phyloP scores from a whole-genome alignment of 208 protist genomes.

The Trypanosoma congolense region DNA sequence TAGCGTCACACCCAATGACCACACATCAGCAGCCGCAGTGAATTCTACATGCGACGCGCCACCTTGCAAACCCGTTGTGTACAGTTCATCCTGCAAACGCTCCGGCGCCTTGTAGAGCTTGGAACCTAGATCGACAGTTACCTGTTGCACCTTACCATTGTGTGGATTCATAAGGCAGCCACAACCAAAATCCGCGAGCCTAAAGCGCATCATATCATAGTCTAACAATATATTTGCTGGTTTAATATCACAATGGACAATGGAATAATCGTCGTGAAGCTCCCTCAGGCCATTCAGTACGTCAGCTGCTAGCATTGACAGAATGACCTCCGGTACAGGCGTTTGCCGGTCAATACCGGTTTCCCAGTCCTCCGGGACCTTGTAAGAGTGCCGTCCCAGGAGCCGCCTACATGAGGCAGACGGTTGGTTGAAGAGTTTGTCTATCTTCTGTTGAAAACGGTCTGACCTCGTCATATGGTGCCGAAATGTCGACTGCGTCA shows the following conservation, averaged over 20 bases:
- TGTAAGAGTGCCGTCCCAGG: conserved; percentile 53
- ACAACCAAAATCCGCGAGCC: conserved; percentile 86
- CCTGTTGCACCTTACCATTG: conserved; percentile 33
- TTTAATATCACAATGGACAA: conserved; percentile 97
- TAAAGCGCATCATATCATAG: conserved; percentile 67
- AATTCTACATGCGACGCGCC: conserved; percentile 51
- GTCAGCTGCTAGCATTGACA: conserved; percentile 99
- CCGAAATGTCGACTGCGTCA: conserved; percentile 68
- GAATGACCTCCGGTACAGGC: conserved; percentile 98
- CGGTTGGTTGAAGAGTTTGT: conserved; percentile 37
- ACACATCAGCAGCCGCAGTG: conserved; percentile 79
- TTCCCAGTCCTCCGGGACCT: conserved; percentile 65
- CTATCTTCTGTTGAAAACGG: conserved; percentile 21
- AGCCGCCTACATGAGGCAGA: conserved; percentile 50
- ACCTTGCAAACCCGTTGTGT: conserved; percentile 12
- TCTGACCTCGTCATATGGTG: conserved; percentile 36
- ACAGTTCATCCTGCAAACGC: conserved; percentile 21
- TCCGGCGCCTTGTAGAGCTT: conserved; percentile 88
- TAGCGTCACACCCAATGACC: conserved; percentile 82
- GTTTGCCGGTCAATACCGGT: conserved; percentile 94
- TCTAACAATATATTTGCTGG: conserved; percentile 94
- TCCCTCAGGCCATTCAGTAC: conserved; percentile 74
- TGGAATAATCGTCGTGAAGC: conserved; percentile 77
- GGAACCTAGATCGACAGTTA: conserved; percentile 62
- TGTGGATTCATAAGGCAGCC: conserved; percentile 58